Conservation (phyloP, 306 rosid genomes). For the Fragaria nilgerrensis region DNA sequence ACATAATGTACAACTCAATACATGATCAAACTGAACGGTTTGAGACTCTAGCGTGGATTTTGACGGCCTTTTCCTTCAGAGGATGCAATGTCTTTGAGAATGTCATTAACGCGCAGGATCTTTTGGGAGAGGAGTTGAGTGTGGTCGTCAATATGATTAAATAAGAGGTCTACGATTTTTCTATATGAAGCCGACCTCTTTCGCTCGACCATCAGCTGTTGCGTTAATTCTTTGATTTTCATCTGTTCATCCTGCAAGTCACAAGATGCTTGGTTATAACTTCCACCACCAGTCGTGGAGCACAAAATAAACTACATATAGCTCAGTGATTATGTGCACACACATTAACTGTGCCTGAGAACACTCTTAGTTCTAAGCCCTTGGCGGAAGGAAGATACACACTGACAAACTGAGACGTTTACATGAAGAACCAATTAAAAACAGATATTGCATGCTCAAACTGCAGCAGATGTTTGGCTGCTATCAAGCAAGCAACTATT, state of each 20-base stretch:
- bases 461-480: neutral
- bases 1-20: neutral
- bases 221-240: constrained; percentile 32
- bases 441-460: neutral
- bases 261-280: neutral
- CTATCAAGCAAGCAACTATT: neutral
- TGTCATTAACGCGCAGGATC: constrained; percentile 12
- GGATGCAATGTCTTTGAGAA: constrained; percentile 19
- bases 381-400: neutral
- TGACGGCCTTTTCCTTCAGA: constrained; percentile 12
- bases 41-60: neutral
- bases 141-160: constrained; percentile 30
- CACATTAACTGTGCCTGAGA: neutral
- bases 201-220: constrained; percentile 34
- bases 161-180: constrained; percentile 28
- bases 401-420: neutral
- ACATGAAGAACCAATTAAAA: neutral
- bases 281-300: neutral
- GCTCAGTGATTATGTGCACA: neutral
- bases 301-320: neutral
- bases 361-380: neutral
- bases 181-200: constrained; percentile 36
- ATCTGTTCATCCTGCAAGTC: constrained; percentile 22
- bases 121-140: constrained; percentile 26
- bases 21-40: neutral